These are phyloP conservation scores for Gonium pectorale DNA, from an alignment of 139 green algal species.

Conservation along the genomic window DNA sequence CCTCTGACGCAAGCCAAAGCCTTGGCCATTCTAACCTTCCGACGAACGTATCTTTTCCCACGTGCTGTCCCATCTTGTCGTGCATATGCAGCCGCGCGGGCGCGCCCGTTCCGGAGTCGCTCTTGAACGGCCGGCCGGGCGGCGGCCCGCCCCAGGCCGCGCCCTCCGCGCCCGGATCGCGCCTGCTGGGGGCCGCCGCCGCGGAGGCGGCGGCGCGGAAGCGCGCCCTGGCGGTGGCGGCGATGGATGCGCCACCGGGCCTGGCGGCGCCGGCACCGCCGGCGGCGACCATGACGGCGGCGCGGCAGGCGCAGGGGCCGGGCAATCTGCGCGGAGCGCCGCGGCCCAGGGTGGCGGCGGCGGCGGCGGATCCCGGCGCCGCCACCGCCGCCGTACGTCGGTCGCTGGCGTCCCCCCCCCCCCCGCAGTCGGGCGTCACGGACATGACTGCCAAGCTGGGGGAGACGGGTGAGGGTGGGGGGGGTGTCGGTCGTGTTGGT, in stretches of 20 bases:
- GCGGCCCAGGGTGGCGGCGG: neutral
- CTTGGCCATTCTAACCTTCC: no score
- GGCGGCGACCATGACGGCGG: neutral
- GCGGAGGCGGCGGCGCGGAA: neutral
- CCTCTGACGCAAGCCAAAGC: no score
- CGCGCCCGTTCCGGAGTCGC: no score
- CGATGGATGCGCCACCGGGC: neutral
- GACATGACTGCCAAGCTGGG: constrained; percentile 41
- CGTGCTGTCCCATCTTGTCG: no score
- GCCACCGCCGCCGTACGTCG: no score
- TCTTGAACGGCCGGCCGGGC: neutral
- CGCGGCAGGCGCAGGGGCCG: neutral
- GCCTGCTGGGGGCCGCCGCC: constrained; percentile 9
- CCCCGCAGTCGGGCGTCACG: neutral
- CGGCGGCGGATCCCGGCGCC: neutral
- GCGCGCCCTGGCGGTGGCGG: neutral
- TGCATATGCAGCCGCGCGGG: no score
- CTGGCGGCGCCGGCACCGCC: no score
- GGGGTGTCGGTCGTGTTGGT: no score
- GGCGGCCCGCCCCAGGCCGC: neutral
- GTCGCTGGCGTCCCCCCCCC: neutral
- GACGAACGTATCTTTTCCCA: no score
- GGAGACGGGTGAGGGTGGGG: constrained; percentile 27
- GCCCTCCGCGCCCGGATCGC: neutral
- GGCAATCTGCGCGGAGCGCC: neutral